phyloP scores from a whole-genome alignment of 2,329 filamentous ascomycete species.

The Cryphonectria nitschkei region DNA sequence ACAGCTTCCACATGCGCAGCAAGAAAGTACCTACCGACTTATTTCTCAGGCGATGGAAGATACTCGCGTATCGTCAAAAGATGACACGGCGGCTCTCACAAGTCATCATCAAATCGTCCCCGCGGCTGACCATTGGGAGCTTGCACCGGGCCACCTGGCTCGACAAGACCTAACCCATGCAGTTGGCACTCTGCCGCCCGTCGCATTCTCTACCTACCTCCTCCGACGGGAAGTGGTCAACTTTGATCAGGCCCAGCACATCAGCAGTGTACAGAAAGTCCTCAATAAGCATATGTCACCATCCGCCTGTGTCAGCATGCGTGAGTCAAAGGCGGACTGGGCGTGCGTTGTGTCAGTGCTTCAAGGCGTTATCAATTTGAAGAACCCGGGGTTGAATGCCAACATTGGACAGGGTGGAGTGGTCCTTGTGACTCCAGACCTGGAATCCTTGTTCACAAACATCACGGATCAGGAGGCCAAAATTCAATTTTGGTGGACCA shows the following conservation, averaged over 20 bases:
- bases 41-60: not conserved
- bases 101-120: not conserved
- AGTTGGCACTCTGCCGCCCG: not conserved
- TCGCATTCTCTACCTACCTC: constrained; percentile 11
- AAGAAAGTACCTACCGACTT: not conserved
- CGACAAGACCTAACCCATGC: not conserved
- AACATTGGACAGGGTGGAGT: constrained; percentile 19
- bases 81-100: not conserved
- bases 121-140: constrained; percentile 14
- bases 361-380: constrained; percentile 9
- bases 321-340: not conserved
- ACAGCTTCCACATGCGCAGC: not conserved
- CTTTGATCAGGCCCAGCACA: constrained; percentile 1
- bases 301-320: not conserved
- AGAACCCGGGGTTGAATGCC: not conserved
- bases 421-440: not conserved
- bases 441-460: constrained; percentile 11
- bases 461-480: constrained; percentile 5
- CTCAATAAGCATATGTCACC: constrained; percentile 16
- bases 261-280: constrained; percentile 5
- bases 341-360: not conserved
- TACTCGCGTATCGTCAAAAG: not conserved
- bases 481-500: constrained; percentile 19
- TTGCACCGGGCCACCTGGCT: constrained; percentile 9
- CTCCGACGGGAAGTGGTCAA: constrained; percentile 11